Evolutionary conservation across 257 asterid genomes (phyloP).

Genomic region (Rauvolfia tetraphylla): DNA sequence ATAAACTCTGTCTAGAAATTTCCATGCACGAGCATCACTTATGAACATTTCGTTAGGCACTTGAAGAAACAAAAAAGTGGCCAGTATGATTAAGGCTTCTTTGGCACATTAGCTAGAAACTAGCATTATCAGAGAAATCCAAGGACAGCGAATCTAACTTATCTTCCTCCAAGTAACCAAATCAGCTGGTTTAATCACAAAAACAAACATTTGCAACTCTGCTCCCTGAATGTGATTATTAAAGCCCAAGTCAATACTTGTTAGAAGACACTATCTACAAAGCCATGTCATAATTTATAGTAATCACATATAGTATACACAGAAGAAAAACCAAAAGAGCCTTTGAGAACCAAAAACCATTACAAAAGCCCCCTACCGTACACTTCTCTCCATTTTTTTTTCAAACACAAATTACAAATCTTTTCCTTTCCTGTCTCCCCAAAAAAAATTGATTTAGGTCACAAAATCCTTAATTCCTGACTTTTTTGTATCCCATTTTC

Average conservation of each 20-base stretch:
- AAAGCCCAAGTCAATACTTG: slow-evolving; percentile 48
- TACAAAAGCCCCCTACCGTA: neutral
- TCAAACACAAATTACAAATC: neutral
- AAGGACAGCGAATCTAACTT: slow-evolving; percentile 40
- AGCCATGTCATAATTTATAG: slow-evolving; percentile 17
- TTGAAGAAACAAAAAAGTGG: slow-evolving; percentile 37
- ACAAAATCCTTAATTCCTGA: neutral
- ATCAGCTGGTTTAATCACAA: slow-evolving; percentile 32
- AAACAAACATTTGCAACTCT: slow-evolving; percentile 44
- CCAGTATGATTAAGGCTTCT: slow-evolving; percentile 47
- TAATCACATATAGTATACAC: slow-evolving; percentile 2
- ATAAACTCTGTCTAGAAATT: slow-evolving; percentile 20
- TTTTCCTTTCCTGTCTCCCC: neutral
- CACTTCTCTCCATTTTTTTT: neutral
- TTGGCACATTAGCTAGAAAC: slow-evolving; percentile 41
- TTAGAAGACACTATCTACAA: slow-evolving; percentile 12
- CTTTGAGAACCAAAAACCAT: neutral
- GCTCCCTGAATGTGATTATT: slow-evolving; percentile 66
- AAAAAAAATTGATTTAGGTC: neutral
- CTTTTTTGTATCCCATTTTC: neutral
- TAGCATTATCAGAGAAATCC: slow-evolving; percentile 51
- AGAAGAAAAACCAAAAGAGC: slow-evolving; percentile 4
- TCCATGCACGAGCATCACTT: slow-evolving; percentile 29
- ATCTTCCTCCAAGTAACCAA: slow-evolving; percentile 44
- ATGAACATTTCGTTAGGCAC: slow-evolving; percentile 19